phyloP scores from a whole-genome alignment of 306 rosid species.

The Rosa rugosa region DNA sequence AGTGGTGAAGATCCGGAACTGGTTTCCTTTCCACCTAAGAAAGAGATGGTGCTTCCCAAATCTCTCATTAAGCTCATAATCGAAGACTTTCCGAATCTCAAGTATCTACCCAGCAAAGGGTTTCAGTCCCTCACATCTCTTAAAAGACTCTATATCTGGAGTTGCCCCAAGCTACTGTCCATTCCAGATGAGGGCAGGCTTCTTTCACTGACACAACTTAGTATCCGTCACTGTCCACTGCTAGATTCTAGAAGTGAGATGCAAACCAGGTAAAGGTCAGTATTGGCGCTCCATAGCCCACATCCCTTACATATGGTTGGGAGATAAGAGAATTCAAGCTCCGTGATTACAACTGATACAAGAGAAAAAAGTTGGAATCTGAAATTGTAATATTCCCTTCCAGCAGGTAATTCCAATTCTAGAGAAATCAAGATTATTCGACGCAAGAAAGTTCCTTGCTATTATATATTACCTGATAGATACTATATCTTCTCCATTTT shows the following conservation, averaged over 20 bases:
- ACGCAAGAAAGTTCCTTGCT: neutral
- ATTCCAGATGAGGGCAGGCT: constrained; percentile 2
- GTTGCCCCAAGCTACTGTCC: neutral
- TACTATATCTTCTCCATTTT: neutral
- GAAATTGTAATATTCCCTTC: neutral
- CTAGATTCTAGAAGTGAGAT: neutral
- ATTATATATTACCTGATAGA: neutral
- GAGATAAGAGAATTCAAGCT: neutral
- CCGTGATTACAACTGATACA: neutral
- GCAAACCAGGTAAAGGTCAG: neutral
- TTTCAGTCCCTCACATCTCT: neutral
- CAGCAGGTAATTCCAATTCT: neutral
- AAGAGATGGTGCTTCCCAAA: neutral
- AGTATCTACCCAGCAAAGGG: neutral
- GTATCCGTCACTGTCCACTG: neutral
- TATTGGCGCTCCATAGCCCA: neutral
- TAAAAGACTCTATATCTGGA: neutral
- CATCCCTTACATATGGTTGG: neutral
- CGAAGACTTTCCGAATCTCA: neutral
- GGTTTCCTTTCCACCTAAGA: neutral
- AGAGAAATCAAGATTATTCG: neutral
- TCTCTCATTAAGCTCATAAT: neutral
- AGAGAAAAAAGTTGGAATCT: neutral
- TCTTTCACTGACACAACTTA: neutral
- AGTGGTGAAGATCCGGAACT: neutral